phyloP scores from a whole-genome alignment of 2,329 filamentous ascomycete species.

The Gremmenia infestans region DNA sequence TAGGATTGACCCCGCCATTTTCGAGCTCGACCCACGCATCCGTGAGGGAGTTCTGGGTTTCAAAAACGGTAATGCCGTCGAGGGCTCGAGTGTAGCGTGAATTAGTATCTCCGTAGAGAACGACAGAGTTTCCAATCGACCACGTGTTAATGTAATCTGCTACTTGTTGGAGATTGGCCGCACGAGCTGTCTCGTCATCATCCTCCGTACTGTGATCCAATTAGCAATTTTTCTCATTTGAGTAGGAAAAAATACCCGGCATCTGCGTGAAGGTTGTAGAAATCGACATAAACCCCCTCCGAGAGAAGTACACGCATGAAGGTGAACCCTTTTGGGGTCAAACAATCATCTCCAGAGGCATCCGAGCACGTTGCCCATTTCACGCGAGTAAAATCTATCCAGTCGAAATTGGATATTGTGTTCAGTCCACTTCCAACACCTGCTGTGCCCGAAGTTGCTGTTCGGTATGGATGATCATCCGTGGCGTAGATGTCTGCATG shows the following conservation, averaged over 20 bases:
- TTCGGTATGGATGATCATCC: slow-evolving; percentile 55
- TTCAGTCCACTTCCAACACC: slow-evolving; percentile 61
- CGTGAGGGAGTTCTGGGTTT: slow-evolving; percentile 45
- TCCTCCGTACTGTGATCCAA: slow-evolving; percentile 33
- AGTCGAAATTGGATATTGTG: slow-evolving; percentile 54
- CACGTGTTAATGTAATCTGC: slow-evolving; percentile 50
- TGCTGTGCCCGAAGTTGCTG: slow-evolving; percentile 60
- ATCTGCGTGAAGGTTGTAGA: slow-evolving; percentile 64
- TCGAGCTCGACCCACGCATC: slow-evolving; percentile 58
- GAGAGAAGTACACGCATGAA: slow-evolving; percentile 55
- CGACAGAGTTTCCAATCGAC: slow-evolving; percentile 55
- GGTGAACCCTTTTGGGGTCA: slow-evolving; percentile 67
- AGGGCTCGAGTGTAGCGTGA: slow-evolving; percentile 54
- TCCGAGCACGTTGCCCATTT: slow-evolving; percentile 57
- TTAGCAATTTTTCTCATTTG: not conserved
- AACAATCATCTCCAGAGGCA: slow-evolving; percentile 52
- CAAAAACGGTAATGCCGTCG: slow-evolving; percentile 49
- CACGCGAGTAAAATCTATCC: slow-evolving; percentile 48
- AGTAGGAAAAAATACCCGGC: slow-evolving; percentile 42
- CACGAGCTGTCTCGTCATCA: slow-evolving; percentile 51
- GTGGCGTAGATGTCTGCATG: slow-evolving; percentile 58
- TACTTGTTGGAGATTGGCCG: slow-evolving; percentile 55
- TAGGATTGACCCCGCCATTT: slow-evolving; percentile 42
- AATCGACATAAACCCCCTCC: slow-evolving; percentile 52
- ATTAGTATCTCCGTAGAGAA: slow-evolving; percentile 63